These are phyloP conservation scores for Globisporangium apiculatum DNA, from an alignment of 352 stramenopile species.

Conservation along the genomic window DNA sequence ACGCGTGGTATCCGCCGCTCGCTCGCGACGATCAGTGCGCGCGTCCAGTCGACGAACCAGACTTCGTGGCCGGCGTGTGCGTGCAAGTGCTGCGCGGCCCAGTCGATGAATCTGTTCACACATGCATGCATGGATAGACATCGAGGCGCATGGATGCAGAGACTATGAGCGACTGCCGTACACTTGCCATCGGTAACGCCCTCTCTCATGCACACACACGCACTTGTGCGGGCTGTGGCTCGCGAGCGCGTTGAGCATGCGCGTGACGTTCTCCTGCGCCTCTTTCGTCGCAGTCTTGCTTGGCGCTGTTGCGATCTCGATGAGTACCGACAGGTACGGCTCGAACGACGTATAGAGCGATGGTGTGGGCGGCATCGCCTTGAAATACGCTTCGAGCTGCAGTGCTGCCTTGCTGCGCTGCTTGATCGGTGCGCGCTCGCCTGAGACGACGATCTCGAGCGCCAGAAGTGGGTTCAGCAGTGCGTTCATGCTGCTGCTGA, in stretches of 20 bases:
- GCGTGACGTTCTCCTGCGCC: slow-evolving; percentile 28
- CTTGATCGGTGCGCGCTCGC: slow-evolving; percentile 25
- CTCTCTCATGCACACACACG: not conserved
- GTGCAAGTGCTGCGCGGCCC: slow-evolving; percentile 32
- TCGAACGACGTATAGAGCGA: slow-evolving; percentile 37
- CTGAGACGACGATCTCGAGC: slow-evolving; percentile 38
- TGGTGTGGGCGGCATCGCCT: slow-evolving; percentile 15
- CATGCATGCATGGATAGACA: not conserved
- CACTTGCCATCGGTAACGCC: no score
- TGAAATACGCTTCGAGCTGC: slow-evolving; percentile 35
- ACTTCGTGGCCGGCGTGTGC: slow-evolving; percentile 26
- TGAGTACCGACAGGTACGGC: slow-evolving; percentile 36
- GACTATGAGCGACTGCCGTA: not conserved
- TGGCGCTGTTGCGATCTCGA: slow-evolving; percentile 23
- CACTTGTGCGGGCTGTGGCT: slow-evolving; percentile 31
- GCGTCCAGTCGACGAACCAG: slow-evolving; percentile 51
- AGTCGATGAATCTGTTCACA: slow-evolving; percentile 28
- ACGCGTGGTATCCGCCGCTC: slow-evolving; percentile 24
- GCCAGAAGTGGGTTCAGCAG: slow-evolving; percentile 32
- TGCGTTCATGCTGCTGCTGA: not conserved
- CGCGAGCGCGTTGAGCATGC: slow-evolving; percentile 31
- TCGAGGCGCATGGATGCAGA: not conserved
- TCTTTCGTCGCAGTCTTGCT: slow-evolving; percentile 21
- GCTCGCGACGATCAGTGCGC: slow-evolving; percentile 26
- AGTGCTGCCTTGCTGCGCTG: slow-evolving; percentile 36